These are phyloP conservation scores for Ambrosia hybrid DNA, from an alignment of 140 eudicot species.

Conservation along the genomic window DNA sequence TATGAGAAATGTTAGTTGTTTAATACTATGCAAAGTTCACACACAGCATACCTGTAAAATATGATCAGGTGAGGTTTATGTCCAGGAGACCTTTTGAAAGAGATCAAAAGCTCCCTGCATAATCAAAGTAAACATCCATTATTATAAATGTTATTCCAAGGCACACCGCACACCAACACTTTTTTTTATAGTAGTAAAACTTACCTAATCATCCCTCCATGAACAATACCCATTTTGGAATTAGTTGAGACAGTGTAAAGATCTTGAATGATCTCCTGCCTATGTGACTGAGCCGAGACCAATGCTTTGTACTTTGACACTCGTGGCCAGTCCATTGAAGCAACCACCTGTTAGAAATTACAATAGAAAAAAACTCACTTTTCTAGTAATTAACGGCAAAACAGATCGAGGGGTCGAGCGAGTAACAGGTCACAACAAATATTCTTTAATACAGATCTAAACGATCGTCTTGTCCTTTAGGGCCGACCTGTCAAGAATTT, in stretches of 20 bases:
- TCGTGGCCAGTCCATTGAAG: conserved; percentile 88
- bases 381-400: background rate
- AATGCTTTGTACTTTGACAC: conserved; percentile 63
- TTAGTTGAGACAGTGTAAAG: conserved; percentile 37
- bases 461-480: background rate
- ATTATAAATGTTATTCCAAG: background rate
- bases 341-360: conserved; percentile 57
- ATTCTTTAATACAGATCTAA: background rate
- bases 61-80: conserved; percentile 57
- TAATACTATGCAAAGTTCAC: background rate
- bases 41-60: conserved; percentile 70
- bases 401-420: background rate
- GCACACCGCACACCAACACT: no score
- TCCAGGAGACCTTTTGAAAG: conserved; percentile 36
- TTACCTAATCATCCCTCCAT: conserved; percentile 66
- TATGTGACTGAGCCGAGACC: conserved; percentile 61
- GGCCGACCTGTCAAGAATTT: background rate
- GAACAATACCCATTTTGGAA: conserved; percentile 40
- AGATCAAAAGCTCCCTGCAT: conserved; percentile 54
- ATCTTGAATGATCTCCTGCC: conserved; percentile 69
- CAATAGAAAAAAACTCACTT: background rate
- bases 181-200: background rate
- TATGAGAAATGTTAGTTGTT: background rate
- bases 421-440: background rate
- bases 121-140: background rate